Evolutionary conservation across 345 rosid species (phyloP).

Genomic region (Salix suchowensis): DNA sequence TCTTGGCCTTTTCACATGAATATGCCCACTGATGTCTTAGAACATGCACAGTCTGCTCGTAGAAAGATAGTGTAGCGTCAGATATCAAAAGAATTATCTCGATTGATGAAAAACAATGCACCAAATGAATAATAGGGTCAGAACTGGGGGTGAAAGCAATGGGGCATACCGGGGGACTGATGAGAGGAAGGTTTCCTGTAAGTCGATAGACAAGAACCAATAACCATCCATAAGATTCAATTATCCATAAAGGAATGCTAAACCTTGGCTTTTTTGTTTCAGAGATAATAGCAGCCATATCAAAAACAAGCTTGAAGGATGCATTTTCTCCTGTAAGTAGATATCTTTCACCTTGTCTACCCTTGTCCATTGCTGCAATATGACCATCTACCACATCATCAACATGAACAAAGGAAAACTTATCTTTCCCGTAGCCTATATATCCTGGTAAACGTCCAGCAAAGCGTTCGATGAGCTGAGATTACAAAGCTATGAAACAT

Average conservation of each 20-base stretch:
- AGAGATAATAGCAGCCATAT: conserved; percentile 69
- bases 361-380: conserved; percentile 66
- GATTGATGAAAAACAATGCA: not conserved
- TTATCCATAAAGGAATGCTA: conserved; percentile 57
- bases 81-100: not conserved
- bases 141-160: not conserved
- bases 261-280: conserved; percentile 57
- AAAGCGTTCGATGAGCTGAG: conserved; percentile 77
- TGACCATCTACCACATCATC: conserved; percentile 87
- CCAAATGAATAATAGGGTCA: not conserved
- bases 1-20: conserved; percentile 78
- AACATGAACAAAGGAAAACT: conserved; percentile 67
- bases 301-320: conserved; percentile 61
- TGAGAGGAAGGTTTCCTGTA: conserved; percentile 86
- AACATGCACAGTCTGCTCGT: conserved; percentile 58
- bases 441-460: conserved; percentile 83
- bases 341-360: conserved; percentile 68
- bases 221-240: conserved; percentile 66
- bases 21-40: conserved; percentile 88
- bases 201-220: conserved; percentile 56
- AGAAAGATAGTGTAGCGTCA: not conserved
- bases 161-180: conserved; percentile 76
- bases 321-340: conserved; percentile 86
- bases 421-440: conserved; percentile 67
- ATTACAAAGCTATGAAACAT: conserved; percentile 7